Evolutionary conservation across 1,284 basidiomycete species (phyloP).

Genomic region (Fomitopsis palustris): DNA sequence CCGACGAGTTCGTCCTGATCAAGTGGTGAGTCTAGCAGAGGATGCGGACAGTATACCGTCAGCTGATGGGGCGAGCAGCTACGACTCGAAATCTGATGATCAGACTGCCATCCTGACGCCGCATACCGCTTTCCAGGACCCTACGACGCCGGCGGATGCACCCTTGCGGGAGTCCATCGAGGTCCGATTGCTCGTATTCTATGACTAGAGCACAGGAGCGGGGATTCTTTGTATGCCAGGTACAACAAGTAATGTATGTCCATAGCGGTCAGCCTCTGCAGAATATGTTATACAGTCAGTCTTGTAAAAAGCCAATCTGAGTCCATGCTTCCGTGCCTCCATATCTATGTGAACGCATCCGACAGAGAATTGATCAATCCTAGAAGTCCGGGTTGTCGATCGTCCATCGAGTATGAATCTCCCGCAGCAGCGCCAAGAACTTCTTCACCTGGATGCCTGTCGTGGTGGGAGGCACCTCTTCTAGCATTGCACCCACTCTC

Average conservation of each 20-base stretch:
- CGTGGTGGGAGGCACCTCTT: constrained; percentile 38
- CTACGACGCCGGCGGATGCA: constrained; percentile 44
- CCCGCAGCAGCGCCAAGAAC: constrained; percentile 44
- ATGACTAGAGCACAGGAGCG: constrained; percentile 32
- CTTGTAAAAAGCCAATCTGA: too few relatives aligned
- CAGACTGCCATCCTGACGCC: constrained; percentile 50
- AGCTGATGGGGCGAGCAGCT: constrained; percentile 28
- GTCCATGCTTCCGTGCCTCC: too few relatives aligned
- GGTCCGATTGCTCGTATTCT: constrained; percentile 55
- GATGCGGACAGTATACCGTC: not conserved
- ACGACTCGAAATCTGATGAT: constrained; percentile 48
- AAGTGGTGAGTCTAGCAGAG: constrained; percentile 50
- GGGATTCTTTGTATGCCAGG: not conserved
- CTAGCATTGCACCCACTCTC: constrained; percentile 45
- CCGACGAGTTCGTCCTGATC: constrained; percentile 62
- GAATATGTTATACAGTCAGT: too few relatives aligned
- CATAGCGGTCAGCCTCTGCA: not conserved
- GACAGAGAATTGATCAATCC: not conserved
- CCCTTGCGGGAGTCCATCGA: constrained; percentile 55
- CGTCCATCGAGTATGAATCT: constrained; percentile 36
- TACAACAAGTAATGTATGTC: not conserved
- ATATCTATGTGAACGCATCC: too few relatives aligned
- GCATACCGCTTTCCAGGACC: constrained; percentile 55
- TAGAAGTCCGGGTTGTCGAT: constrained; percentile 15
- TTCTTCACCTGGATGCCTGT: constrained; percentile 41